Conservation (phyloP, 2,329 filamentous ascomycete species). For the Alternaria solani region DNA sequence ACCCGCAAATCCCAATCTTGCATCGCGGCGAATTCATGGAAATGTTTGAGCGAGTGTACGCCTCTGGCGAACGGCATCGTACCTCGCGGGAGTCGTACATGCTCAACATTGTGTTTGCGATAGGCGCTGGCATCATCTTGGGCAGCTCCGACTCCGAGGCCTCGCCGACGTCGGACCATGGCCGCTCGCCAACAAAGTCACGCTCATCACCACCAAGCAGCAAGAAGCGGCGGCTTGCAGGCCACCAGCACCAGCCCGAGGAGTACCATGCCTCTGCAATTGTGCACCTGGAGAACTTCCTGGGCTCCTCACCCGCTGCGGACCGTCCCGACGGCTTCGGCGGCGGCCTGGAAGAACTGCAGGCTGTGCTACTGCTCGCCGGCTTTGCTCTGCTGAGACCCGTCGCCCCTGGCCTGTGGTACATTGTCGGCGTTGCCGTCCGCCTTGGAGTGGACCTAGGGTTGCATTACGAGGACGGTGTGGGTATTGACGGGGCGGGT, state of each 20-base stretch:
- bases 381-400: constrained; percentile 91
- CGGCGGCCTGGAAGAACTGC: constrained; percentile 90
- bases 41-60: constrained; percentile 84
- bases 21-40: constrained; percentile 90
- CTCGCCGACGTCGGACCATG: constrained; percentile 41
- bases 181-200: constrained; percentile 39
- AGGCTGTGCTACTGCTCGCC: constrained; percentile 89
- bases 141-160: constrained; percentile 56
- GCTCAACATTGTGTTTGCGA: constrained; percentile 96
- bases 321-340: constrained; percentile 71
- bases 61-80: constrained; percentile 69
- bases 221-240: constrained; percentile 53
- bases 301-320: constrained; percentile 69
- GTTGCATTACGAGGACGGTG: constrained; percentile 89
- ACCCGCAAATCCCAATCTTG: constrained; percentile 92
- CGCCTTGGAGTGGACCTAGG: constrained; percentile 90
- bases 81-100: constrained; percentile 88
- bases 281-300: constrained; percentile 85
- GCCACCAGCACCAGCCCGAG: constrained; percentile 79
- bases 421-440: constrained; percentile 93
- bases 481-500: constrained; percentile 63
- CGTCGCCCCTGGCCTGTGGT: constrained; percentile 94
- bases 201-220: constrained; percentile 43
- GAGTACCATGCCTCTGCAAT: constrained; percentile 97
- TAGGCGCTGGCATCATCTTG: constrained; percentile 91